Evolutionary conservation across 768 basidiomycete genomes (phyloP).

Genomic region (Nevesoporus exiguus): DNA sequence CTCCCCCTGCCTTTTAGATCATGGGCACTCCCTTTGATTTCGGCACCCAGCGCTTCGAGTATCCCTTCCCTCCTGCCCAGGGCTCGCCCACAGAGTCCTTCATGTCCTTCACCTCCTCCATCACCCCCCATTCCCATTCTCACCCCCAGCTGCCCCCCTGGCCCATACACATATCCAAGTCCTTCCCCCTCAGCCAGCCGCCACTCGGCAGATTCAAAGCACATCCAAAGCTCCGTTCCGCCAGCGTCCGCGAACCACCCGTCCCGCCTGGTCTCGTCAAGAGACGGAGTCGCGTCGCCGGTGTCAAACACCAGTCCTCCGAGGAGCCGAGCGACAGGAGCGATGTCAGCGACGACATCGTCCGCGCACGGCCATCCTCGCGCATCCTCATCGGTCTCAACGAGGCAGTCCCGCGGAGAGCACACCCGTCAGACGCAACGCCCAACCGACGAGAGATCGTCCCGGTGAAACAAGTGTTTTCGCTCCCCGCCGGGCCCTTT

Average conservation of each 20-base stretch:
- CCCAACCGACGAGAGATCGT: not conserved
- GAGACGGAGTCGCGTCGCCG: conserved; percentile 21
- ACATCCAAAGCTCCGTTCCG: conserved; percentile 30
- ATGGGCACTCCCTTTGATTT: conserved; percentile 34
- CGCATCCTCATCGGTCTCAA: conserved; percentile 6
- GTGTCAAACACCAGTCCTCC: conserved; percentile 25
- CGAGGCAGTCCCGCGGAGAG: not conserved
- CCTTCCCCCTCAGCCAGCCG: conserved; percentile 30
- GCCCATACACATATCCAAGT: conserved; percentile 29
- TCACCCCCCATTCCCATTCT: conserved; percentile 15
- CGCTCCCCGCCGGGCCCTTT: conserved; percentile 8
- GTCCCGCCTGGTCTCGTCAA: conserved; percentile 33
- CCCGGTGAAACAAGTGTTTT: conserved; percentile 7
- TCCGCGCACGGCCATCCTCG: conserved; percentile 5
- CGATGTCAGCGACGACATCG: conserved; percentile 20
- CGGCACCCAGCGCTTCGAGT: conserved; percentile 32
- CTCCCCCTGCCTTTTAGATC: conserved; percentile 19
- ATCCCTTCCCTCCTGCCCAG: conserved; percentile 31
- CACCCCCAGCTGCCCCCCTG: conserved; percentile 25
- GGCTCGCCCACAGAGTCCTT: conserved; percentile 28
- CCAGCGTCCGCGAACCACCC: conserved; percentile 29
- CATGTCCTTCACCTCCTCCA: conserved; percentile 21
- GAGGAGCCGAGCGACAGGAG: conserved; percentile 30
- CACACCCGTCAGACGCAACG: not conserved
- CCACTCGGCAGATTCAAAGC: conserved; percentile 26